phyloP scores from a whole-genome alignment of 75 land plant species.

The Picea glauca region DNA sequence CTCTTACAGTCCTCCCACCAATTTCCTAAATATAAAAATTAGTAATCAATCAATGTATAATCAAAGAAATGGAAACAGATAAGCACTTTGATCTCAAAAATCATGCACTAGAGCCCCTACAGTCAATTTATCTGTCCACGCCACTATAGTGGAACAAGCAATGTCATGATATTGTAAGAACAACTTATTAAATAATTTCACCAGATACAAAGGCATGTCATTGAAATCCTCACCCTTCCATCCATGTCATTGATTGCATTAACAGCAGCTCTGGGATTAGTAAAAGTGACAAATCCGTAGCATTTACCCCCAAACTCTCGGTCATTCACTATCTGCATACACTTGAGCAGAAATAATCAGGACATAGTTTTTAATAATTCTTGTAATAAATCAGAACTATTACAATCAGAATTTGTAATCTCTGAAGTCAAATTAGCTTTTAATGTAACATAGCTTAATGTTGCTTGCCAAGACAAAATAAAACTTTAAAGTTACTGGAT shows the following conservation, averaged over 20 bases:
- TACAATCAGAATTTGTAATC: not conserved
- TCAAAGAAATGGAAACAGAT: not conserved
- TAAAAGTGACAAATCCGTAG: conserved; percentile 93
- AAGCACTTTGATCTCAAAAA: not conserved
- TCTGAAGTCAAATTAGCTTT: too few species aligned
- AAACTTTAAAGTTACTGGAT: not conserved
- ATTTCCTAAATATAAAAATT: conserved; percentile 28
- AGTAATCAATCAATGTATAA: conserved; percentile 6
- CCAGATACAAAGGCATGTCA: not conserved
- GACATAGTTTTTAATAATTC: not conserved
- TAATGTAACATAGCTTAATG: not conserved
- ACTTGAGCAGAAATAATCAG: not conserved
- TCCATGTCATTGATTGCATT: conserved; percentile 87
- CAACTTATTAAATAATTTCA: not conserved
- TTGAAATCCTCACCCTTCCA: conserved; percentile 55
- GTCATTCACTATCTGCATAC: conserved; percentile 77
- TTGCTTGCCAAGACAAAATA: not conserved
- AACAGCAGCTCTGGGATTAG: conserved; percentile 80
- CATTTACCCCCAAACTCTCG: conserved; percentile 76
- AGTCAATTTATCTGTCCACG: not conserved
- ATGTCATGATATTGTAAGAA: not conserved
- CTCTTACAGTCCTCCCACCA: conserved; percentile 57
- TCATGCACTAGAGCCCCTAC: too few species aligned
- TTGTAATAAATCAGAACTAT: not conserved
- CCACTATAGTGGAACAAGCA: not conserved